Conservation (phyloP, 768 basidiomycete genomes). For the Leccinum uliginosum region DNA sequence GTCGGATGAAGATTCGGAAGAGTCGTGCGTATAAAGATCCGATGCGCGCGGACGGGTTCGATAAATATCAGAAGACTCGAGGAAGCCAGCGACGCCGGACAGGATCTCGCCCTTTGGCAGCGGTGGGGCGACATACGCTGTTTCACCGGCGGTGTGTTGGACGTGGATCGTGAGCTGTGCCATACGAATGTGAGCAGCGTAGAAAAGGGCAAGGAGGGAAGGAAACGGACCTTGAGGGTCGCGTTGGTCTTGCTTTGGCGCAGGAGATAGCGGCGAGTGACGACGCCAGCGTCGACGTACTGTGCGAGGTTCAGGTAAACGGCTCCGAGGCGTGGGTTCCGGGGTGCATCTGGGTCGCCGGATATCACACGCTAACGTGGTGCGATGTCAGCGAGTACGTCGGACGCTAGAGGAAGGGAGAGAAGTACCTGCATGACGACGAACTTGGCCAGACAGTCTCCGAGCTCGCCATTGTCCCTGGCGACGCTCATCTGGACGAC, state of each 20-base stretch:
- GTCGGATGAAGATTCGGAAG: constrained; percentile 30
- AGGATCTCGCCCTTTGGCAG: constrained; percentile 71
- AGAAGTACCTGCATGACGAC: constrained; percentile 50
- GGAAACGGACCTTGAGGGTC: constrained; percentile 53
- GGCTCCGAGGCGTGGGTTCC: constrained; percentile 58
- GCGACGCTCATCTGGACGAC: constrained; percentile 60
- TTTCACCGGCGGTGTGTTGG: constrained; percentile 50
- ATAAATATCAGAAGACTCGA: constrained; percentile 51
- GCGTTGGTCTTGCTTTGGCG: constrained; percentile 77
- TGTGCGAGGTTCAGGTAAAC: constrained; percentile 72
- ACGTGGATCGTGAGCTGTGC: constrained; percentile 56
- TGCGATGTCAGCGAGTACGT: not conserved
- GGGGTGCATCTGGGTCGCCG: constrained; percentile 51
- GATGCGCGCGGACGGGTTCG: constrained; percentile 47
- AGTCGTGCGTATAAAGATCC: constrained; percentile 36
- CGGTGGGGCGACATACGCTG: constrained; percentile 57
- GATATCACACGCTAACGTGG: constrained; percentile 45
- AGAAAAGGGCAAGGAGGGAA: not conserved
- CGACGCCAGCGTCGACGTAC: constrained; percentile 54
- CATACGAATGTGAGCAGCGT: not conserved
- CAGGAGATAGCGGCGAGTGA: constrained; percentile 64
- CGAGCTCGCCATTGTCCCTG: constrained; percentile 43
- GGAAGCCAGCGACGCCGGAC: constrained; percentile 58
- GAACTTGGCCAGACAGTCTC: constrained; percentile 60
- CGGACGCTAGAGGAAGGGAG: not conserved